Evolutionary conservation across 1,284 basidiomycete species (phyloP), one percentile per base, ranked within the genome.

Genomic region (Kalmanozyma brasiliensis): DNA sequence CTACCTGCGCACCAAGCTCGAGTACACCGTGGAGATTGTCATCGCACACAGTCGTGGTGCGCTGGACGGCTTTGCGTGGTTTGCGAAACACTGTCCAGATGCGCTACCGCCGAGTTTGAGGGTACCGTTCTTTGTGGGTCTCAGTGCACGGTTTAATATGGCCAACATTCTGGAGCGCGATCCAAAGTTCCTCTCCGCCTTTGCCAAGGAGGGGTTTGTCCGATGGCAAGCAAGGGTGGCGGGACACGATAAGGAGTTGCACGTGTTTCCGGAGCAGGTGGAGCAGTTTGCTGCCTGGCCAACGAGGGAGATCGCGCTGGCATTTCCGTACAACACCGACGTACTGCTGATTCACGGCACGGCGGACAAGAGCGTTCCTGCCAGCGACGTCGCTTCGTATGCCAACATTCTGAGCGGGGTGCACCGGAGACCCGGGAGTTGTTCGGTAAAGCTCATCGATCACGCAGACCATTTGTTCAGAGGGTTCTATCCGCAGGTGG

Each of bases 61-160:
- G 3, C 16, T 69, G 6, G 70, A 57, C 19, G 70, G 53, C 1
- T 70, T 66, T 40, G 60, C 56, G 7, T 70, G 53, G 63, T 58
- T 74, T 19, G 49, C 59, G 3, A 60, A 49, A 78, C 52, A 70
- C 30, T 70, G 62, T 40, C 46, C 48, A 2, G 67, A 65, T 22
- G 41, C 35, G 3, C 22, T 62, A 1, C 57, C 57, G 20, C 62
- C 67, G 11, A 29, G 29, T 11, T 20, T 58, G 29, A 30, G 45
- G 13, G 46, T 48, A 37, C 83, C 89, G 74, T 81, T 91, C 92
- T 85, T 93, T 22, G 69, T 73, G 2, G 58, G 41, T 0, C 22
- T 77, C 3, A 47, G 61, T 17, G 64, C 63, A 9, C 42, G 75
- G 1, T 77, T 73, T 61, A 59, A 66, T 8, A 77, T 77, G 75